phyloP scores from a whole-genome alignment of 164 flowering plant genomes.

The Macadamia integrifolia region DNA sequence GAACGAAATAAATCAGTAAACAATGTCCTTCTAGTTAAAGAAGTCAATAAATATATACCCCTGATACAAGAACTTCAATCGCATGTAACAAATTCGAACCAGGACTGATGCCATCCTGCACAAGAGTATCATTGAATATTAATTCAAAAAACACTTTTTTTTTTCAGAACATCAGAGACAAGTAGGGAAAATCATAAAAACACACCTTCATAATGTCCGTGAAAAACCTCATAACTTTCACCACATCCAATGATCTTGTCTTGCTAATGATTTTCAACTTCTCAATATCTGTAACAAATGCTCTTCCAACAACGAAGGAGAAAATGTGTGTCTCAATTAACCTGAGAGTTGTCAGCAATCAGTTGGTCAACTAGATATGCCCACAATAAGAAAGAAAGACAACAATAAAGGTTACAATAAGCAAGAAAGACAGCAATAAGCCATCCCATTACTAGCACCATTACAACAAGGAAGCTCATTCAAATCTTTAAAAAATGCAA shows the following conservation, averaged over 20 bases:
- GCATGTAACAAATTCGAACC: slow-evolving; percentile 88
- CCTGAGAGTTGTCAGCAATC: slow-evolving; percentile 43
- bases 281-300: slow-evolving; percentile 98
- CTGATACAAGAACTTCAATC: slow-evolving; percentile 86
- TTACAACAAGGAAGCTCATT: too few relatives aligned
- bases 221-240: slow-evolving; percentile 56
- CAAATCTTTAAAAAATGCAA: too few relatives aligned
- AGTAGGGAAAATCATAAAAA: not conserved
- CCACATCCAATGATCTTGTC: slow-evolving; percentile 71
- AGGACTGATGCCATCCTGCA: slow-evolving; percentile 82
- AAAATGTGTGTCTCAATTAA: slow-evolving; percentile 97
- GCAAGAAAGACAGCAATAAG: too few relatives aligned
- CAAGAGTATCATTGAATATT: slow-evolving; percentile 13
- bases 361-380: slow-evolving; percentile 14
- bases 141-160: slow-evolving; percentile 3
- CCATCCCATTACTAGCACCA: too few relatives aligned
- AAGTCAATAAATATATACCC: slow-evolving; percentile 49
- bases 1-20: not conserved
- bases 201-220: slow-evolving; percentile 81
- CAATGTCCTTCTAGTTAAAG: not conserved
- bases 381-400: not conserved
- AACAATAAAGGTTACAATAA: too few relatives aligned
- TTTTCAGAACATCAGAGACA: not conserved
- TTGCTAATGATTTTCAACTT: slow-evolving; percentile 86
- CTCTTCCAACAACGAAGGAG: slow-evolving; percentile 99